Base-by-base conservation (phyloP, 768 basidiomycete species). In the Chlorophyllum brunneum region DNA sequence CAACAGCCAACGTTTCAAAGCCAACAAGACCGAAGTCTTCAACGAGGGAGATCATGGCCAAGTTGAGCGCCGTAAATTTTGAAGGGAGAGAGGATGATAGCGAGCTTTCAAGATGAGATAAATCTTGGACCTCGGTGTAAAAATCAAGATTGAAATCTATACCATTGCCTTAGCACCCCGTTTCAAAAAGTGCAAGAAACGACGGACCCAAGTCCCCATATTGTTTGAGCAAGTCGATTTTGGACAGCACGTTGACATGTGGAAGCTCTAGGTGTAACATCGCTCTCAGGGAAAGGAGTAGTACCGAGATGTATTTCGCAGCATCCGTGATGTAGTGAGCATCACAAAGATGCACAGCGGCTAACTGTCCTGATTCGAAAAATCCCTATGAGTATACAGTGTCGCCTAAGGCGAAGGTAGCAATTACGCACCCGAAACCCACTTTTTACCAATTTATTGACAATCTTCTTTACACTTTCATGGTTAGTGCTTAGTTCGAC, bases 191-290 rank as follows among this genome's bases (percentile, higher is more conserved):
- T 54, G 53, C 31, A 24, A n/a, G 3, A 26, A n/a, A 10, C 13
- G 47, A 16, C 79, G 40, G 60, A 95, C 95, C 91, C 37, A 98
- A 77, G 55, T 95, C 92, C 9, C 97, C 97, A 56, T 95, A 95
- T 58, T 87, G 82, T 15, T 79, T 74, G 15, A 99, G 73, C n/a
- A 98, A 72, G 68, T 99, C 97, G 49, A 98, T 77, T 68, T 99
- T 99, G 7, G 92, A 95, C 11, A 99, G 75, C 2, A 99, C 97
- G 63, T 99, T 98, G 70, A 99, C 76, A 65, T 98, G 97, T 0
- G 97, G 97, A n/a, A 98, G 79, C 62, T 97, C 97, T 50, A 99
- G 79, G 62, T 98, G 95, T n/a, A 99, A 76, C 97, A 98, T 98
- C 13, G 95, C 91, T 43, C 97, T 80, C 23, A 99, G 77, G 9